Evolutionary conservation across 805 yeast genomes (phyloP).

Genomic region (Brettanomyces nanus): DNA sequence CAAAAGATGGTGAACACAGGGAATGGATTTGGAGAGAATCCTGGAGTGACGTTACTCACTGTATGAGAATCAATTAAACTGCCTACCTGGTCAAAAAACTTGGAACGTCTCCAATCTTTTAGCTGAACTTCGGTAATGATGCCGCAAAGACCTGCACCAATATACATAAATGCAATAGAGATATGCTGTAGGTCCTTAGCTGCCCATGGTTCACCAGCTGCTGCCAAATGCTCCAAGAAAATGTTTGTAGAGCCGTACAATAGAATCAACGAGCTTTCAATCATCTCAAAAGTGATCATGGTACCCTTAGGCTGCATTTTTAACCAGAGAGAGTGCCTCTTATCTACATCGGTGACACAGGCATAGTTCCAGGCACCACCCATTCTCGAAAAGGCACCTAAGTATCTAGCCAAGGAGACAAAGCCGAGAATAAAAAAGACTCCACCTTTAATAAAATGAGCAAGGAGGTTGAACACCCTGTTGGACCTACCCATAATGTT

Average conservation of each 20-base stretch:
- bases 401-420: slow-evolving; percentile 74
- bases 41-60: slow-evolving; percentile 43
- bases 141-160: slow-evolving; percentile 93
- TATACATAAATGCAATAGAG: slow-evolving; percentile 82
- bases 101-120: slow-evolving; percentile 44
- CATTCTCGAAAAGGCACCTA: slow-evolving; percentile 64
- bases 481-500: slow-evolving; percentile 59
- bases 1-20: slow-evolving; percentile 90
- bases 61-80: slow-evolving; percentile 11
- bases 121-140: slow-evolving; percentile 67
- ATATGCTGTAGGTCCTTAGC: slow-evolving; percentile 87
- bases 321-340: slow-evolving; percentile 23
- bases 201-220: slow-evolving; percentile 74
- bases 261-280: slow-evolving; percentile 73
- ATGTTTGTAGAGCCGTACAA: slow-evolving; percentile 87
- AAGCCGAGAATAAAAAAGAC: slow-evolving; percentile 75
- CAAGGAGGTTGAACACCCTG: slow-evolving; percentile 71
- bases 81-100: slow-evolving; percentile 17
- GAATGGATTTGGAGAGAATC: slow-evolving; percentile 88
- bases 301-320: slow-evolving; percentile 31
- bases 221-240: slow-evolving; percentile 82
- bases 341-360: slow-evolving; percentile 20
- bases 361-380: slow-evolving; percentile 90
- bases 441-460: slow-evolving; percentile 95
- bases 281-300: slow-evolving; percentile 72